Percentiles rank a stretch among this genome's conserved stretches.
phyloP scores from a whole-genome alignment of 495 filamentous ascomycete genomes.

The Tuber calosporum region DNA sequence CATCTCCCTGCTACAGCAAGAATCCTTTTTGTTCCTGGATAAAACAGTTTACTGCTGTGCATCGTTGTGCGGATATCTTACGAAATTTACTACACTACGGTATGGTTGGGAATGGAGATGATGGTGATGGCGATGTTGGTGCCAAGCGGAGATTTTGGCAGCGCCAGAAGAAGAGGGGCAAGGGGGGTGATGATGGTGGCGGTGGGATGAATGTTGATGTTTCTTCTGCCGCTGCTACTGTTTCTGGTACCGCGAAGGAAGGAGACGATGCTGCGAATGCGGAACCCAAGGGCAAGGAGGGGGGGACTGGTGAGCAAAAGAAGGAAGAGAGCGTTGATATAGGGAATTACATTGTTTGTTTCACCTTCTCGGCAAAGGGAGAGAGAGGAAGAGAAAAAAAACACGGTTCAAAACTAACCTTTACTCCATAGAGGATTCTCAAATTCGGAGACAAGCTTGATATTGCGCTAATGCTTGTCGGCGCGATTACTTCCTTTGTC shows the following conservation, averaged over 20 bases:
- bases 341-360: constrained; percentile 26
- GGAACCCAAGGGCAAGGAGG: not conserved
- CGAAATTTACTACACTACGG: not conserved
- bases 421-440: constrained; percentile 18
- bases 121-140: not conserved
- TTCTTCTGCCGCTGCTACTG: not conserved
- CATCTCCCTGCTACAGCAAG: not conserved
- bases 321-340: constrained; percentile 11
- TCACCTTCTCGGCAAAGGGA: not conserved
- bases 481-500: constrained; percentile 19
- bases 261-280: not conserved
- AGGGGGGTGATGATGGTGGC: not conserved
- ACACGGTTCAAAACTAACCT: constrained; percentile 5
- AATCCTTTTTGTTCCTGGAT: not conserved
- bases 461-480: constrained; percentile 22
- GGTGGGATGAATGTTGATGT: not conserved
- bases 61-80: not conserved
- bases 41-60: not conserved
- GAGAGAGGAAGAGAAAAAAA: too few relatives aligned
- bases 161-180: not conserved
- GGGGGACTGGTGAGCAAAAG: not conserved
- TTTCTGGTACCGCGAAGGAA: not conserved
- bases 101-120: not conserved
- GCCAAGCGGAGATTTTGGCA: not conserved
- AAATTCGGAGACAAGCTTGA: constrained; percentile 28